These are phyloP conservation scores for Neurospora africana DNA, from an alignment of 495 filamentous ascomycete species.

Conservation along the genomic window DNA sequence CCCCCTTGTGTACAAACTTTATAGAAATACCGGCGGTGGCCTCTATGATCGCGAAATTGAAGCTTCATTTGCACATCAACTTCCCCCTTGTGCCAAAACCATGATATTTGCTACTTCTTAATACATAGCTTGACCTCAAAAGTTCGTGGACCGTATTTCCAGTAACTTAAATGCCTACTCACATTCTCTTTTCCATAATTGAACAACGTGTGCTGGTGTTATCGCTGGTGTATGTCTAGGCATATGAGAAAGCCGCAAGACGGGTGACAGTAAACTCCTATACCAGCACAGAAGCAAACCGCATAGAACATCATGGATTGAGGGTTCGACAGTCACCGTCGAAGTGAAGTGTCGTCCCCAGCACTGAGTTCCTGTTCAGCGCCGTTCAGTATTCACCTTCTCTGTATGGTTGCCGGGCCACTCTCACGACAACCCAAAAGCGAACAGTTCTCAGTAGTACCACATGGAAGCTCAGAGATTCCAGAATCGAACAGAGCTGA, in stretches of 20 bases:
- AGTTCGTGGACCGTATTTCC: neutral
- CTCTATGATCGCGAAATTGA: neutral
- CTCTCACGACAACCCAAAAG: too few relatives aligned
- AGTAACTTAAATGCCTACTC: neutral
- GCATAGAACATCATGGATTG: neutral
- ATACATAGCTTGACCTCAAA: neutral
- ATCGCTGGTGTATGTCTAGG: neutral
- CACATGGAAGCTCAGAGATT: neutral
- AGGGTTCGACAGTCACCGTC: neutral
- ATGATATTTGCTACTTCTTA: neutral
- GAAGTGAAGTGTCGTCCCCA: neutral
- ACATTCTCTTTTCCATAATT: fast-evolving
- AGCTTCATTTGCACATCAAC: neutral
- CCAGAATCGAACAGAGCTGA: neutral
- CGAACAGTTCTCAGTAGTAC: neutral
- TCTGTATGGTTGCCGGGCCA: neutral
- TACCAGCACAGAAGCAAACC: neutral
- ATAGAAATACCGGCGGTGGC: neutral
- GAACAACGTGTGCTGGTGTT: neutral
- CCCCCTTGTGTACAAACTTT: neutral
- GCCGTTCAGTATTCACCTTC: neutral
- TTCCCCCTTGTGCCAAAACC: neutral
- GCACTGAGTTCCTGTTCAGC: neutral
- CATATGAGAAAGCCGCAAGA: neutral
- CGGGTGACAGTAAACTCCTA: neutral